These are phyloP conservation scores for Podospora pseudopauciseta DNA, from an alignment of 495 filamentous ascomycete species.

Conservation along the genomic window DNA sequence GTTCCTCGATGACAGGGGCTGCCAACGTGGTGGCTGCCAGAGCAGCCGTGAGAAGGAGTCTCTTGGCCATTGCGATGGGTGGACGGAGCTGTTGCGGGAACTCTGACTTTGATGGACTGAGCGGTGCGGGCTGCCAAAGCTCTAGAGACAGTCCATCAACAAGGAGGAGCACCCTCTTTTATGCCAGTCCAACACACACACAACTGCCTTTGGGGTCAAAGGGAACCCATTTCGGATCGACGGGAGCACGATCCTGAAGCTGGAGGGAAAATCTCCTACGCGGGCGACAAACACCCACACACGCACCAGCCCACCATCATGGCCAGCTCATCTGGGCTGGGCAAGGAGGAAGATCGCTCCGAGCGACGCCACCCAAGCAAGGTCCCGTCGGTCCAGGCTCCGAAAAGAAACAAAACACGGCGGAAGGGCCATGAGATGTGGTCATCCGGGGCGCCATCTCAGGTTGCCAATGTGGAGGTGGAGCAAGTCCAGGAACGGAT, in stretches of 20 bases:
- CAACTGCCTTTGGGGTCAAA: background rate
- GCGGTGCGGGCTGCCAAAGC: conserved; percentile 14
- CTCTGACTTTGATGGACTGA: background rate
- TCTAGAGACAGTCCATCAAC: conserved; percentile 8
- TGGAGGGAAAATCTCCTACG: background rate
- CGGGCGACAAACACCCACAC: background rate
- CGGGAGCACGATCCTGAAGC: conserved; percentile 24
- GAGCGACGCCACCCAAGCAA: conserved; percentile 8
- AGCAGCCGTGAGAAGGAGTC: conserved; percentile 31
- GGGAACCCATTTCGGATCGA: conserved; percentile 22
- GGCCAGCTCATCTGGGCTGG: background rate
- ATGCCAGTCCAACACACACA: background rate
- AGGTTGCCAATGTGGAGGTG: background rate
- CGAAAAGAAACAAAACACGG: conserved; percentile 14
- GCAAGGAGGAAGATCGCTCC: conserved; percentile 22
- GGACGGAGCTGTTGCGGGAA: conserved; percentile 8
- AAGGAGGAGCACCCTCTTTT: conserved; percentile 7
- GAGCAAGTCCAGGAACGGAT: conserved; percentile 8
- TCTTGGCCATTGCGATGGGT: conserved; percentile 26
- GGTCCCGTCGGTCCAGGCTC: background rate
- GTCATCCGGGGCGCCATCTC: background rate
- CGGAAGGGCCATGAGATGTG: background rate
- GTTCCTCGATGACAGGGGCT: conserved; percentile 41
- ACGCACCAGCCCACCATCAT: background rate
- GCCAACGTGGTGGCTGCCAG: conserved; percentile 37